Evolutionary conservation across 1,284 basidiomycete genomes (phyloP), one percentile per base, ranked within the genome.

Genomic region (Apiotrichum laibachii): DNA sequence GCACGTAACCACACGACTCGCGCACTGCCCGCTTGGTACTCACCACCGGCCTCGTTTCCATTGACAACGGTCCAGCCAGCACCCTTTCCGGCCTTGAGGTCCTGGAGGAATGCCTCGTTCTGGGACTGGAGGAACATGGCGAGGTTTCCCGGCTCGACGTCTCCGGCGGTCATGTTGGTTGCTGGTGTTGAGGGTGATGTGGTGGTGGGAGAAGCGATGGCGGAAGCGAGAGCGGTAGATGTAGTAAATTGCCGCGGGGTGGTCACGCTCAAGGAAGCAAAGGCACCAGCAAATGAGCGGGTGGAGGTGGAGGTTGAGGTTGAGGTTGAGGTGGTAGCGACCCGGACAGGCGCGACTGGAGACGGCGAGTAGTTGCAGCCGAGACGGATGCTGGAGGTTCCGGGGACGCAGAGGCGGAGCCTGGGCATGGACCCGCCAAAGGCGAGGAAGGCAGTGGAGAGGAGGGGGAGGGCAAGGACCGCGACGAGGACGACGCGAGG

Each of bases 31-130:
- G 26, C 26, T 31, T 31, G 37, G 37, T 10, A 15, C 84, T 61
- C 70, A 91, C 92, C 92, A 71, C 91, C 91, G 12, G 92, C 89
- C 77, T 95, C 92, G 72, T 96, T 95, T 1, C 92, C 92, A 84
- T 91, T 89, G 0, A 86, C 87, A 7, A 94, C 81, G 0, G 84
- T 87, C 92, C 92, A 96, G 46, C 86, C 83, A 11, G 71, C 67
- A 13, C 71, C 82, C 55, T 78, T 79, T 0, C 81, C 82, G 1
- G 67, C 67, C 10, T 74, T 61, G 7, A 85, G 61, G 39, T 82
- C 83, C 2, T 67, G 67, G 52, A 85, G 60, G 66, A 85, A 86
- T 5, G 65, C 66, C n/a, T 73, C 66, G 61, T 82, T 83, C 63
- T 78, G 81, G 33, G 69, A 67, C 51, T 55, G 44, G 40, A 82